Evolutionary conservation across 2,329 filamentous ascomycete genomes (phyloP).

Genomic region (Gaeumannomyces tritici): DNA sequence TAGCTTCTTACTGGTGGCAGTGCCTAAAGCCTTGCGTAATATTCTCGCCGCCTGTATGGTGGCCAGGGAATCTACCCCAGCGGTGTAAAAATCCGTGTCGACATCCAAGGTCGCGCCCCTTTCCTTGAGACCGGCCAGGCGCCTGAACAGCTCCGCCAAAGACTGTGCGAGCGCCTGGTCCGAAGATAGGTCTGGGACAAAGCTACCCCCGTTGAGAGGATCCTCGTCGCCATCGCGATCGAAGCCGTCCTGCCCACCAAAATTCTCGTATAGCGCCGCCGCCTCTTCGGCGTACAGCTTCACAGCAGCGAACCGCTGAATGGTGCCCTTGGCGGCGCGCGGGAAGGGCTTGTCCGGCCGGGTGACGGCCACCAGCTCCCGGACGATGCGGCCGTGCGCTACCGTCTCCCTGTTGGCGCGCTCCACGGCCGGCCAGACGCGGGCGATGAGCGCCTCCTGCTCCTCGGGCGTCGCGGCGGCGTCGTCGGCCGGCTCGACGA

Average conservation of each 20-base stretch:
- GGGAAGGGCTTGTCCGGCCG: slow-evolving; percentile 30
- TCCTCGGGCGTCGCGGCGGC: slow-evolving; percentile 17
- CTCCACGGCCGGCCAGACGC: slow-evolving; percentile 32
- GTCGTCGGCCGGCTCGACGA: slow-evolving; percentile 30
- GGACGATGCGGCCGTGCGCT: slow-evolving; percentile 34
- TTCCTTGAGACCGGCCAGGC: slow-evolving; percentile 12
- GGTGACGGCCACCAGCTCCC: slow-evolving; percentile 27
- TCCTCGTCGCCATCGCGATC: slow-evolving; percentile 7
- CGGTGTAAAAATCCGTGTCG: slow-evolving; percentile 28
- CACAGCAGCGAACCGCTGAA: slow-evolving; percentile 29
- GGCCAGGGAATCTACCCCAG: slow-evolving; percentile 30
- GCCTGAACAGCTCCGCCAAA: slow-evolving; percentile 19
- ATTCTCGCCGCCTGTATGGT: slow-evolving; percentile 25
- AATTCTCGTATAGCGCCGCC: slow-evolving; percentile 26
- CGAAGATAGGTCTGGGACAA: slow-evolving; percentile 18
- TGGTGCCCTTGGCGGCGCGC: slow-evolving; percentile 33
- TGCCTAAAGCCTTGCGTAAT: slow-evolving; percentile 22
- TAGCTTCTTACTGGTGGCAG: slow-evolving; percentile 17
- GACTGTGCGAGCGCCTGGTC: slow-evolving; percentile 18
- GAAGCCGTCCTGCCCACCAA: slow-evolving; percentile 6
- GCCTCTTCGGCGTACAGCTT: slow-evolving; percentile 33
- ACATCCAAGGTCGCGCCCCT: slow-evolving; percentile 13
- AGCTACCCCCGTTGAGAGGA: slow-evolving; percentile 9
- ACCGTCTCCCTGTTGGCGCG: slow-evolving; percentile 31
- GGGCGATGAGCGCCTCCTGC: slow-evolving; percentile 24